Percentiles rank a stretch among this genome's conserved stretches.
These are phyloP conservation scores for Diplodia scrobiculata DNA, from an alignment of 2,329 filamentous ascomycete species.

Conservation along the genomic window DNA sequence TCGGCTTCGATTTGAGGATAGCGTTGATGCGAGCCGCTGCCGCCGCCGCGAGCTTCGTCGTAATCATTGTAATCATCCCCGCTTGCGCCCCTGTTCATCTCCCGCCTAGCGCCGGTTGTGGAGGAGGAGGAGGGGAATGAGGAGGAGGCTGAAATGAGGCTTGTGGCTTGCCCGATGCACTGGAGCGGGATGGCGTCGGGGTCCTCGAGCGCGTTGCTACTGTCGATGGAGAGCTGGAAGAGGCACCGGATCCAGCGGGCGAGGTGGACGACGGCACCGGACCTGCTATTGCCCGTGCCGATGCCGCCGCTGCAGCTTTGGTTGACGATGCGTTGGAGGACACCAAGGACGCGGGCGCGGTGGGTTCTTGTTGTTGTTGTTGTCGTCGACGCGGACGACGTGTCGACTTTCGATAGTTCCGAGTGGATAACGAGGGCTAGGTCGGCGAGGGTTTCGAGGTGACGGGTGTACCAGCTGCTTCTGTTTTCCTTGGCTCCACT, in stretches of 20 bases:
- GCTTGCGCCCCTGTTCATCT: background rate
- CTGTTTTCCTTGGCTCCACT: background rate
- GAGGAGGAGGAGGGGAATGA: background rate
- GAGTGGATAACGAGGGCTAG: constrained; percentile 50
- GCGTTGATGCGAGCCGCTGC: background rate
- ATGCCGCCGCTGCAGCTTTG: constrained; percentile 61
- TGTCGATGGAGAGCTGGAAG: constrained; percentile 64
- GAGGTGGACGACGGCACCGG: constrained; percentile 53
- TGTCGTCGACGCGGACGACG: background rate
- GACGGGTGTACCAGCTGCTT: constrained; percentile 34
- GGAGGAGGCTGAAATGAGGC: constrained; percentile 44
- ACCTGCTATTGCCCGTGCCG: constrained; percentile 48
- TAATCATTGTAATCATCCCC: constrained; percentile 34
- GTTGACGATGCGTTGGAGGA: constrained; percentile 69
- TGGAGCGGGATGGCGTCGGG: constrained; percentile 50
- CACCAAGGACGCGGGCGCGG: constrained; percentile 20
- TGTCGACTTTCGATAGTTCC: constrained; percentile 7
- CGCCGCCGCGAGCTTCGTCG: constrained; percentile 29
- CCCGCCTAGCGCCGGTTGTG: background rate
- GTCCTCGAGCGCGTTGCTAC: constrained; percentile 48
- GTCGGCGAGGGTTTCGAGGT: constrained; percentile 53
- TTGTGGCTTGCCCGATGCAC: constrained; percentile 65
- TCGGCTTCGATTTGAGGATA: constrained; percentile 71
- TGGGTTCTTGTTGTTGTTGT: background rate
- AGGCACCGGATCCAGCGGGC: constrained; percentile 78